Base-by-base conservation (phyloP, 345 rosid species). In the Xanthoceras sorbifolium region DNA sequence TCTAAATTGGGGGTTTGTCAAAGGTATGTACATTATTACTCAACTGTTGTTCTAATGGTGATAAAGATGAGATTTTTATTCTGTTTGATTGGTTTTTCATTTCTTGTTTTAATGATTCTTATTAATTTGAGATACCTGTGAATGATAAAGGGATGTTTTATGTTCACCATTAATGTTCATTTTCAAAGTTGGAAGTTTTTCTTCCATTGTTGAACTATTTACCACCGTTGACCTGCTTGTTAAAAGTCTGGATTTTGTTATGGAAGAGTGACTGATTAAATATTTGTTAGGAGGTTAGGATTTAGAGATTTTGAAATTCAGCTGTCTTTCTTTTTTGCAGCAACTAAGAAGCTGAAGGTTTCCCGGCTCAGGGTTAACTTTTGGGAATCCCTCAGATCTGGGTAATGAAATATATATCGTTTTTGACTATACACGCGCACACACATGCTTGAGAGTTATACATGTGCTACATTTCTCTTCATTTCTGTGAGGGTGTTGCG, bases 301-400 rank as follows among this genome's bases (percentile, higher is more conserved):
- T 66, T 50, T 34, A 12, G 12, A 22, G 50, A 42, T 7, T 12
- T 31, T 77, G 32, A 52, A 18, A 14, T 61, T 63, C 18, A 0
- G 17, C 64, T 69, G 38, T 50, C 46, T 3, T 15, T 72, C 32
- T 68, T 32, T 74, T 73, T 86, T 74, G 76, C 94, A 94, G 97
- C 79, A 52, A 89, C 76, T 67, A 87, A 88, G 82, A 88, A 83
- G 81, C 73, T 85, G 64, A 88, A 83, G 87, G 79, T 81, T 83
- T 83, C 85, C 42, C 86, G 80, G 8, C 84, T 90, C 81, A 88
- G 82, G 76, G 86, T 90, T n/a, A 83, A 82, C 69, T 90, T 94
- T 83, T 94, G 97, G 98, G 92, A 92, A 38, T 87, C 90, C 69
- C 88, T 94, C 42, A 87, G 86, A 91, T 85, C 93, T 42, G 97